Conservation (phyloP, 2,329 filamentous ascomycete species). For the Drechslerella stenobrocha region DNA sequence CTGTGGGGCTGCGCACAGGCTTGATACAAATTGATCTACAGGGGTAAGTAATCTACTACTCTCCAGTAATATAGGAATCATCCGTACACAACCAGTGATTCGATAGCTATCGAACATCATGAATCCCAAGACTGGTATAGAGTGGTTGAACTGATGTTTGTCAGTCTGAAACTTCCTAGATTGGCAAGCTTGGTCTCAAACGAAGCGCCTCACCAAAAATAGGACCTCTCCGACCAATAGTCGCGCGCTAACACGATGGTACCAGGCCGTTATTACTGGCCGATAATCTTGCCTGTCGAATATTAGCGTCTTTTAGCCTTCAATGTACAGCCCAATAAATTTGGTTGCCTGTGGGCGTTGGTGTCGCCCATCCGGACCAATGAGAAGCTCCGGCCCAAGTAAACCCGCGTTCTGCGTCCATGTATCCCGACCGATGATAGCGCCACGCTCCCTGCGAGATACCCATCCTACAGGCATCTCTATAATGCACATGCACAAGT, state of each 20-base stretch:
- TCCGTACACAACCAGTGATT: too few relatives aligned
- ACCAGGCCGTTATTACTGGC: background rate
- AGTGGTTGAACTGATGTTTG: conserved; percentile 15
- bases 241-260: conserved; percentile 33
- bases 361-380: conserved; percentile 26
- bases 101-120: too few relatives aligned
- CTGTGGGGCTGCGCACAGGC: too few relatives aligned
- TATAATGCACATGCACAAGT: conserved; percentile 38
- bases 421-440: conserved; percentile 8
- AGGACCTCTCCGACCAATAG: conserved; percentile 23
- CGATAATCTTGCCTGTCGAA: background rate
- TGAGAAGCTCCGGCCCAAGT: conserved; percentile 12
- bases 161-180: conserved; percentile 16
- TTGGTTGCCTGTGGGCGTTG: conserved; percentile 1
- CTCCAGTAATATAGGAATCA: too few relatives aligned
- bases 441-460: conserved; percentile 41
- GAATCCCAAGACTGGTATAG: too few relatives aligned
- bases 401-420: conserved; percentile 1
- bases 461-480: conserved; percentile 14
- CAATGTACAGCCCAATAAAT: background rate
- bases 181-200: background rate
- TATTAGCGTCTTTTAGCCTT: background rate
- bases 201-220: conserved; percentile 43
- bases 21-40: too few relatives aligned
- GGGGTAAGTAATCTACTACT: too few relatives aligned